Percentiles rank a stretch among this genome's conserved stretches.
These are phyloP conservation scores for Echites panduratus DNA, from an alignment of 257 asterid genomes.

Conservation along the genomic window DNA sequence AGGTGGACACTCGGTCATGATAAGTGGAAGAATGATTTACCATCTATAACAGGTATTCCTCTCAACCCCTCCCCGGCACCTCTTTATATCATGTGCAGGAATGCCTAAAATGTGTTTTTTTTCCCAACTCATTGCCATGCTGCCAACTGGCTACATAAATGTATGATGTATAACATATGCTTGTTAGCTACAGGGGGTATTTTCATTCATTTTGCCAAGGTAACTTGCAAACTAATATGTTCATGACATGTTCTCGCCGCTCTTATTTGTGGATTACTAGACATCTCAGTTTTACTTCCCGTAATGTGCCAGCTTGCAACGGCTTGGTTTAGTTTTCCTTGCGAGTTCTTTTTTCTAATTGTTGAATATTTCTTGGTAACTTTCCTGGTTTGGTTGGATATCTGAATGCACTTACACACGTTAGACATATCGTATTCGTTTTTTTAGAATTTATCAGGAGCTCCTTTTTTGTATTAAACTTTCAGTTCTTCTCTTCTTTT, in stretches of 20 bases:
- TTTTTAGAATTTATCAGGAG: too few species aligned
- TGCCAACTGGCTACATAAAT: neutral
- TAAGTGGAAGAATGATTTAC: neutral
- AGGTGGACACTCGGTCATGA: conserved; percentile 11
- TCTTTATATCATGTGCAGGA: neutral
- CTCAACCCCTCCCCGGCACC: neutral
- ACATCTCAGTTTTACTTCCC: neutral
- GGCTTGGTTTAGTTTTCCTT: neutral
- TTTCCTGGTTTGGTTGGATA: neutral
- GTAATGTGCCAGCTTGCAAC: neutral
- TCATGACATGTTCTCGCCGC: neutral
- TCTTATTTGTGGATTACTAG: neutral
- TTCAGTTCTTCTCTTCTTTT: too few species aligned
- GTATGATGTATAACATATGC: neutral
- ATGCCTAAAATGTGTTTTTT: neutral
- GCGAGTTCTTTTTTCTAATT: neutral
- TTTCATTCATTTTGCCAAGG: neutral
- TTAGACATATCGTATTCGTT: too few species aligned
- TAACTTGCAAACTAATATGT: neutral
- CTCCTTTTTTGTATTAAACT: too few species aligned
- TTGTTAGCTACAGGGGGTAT: neutral
- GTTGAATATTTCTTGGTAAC: neutral
- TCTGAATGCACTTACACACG: neutral
- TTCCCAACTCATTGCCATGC: neutral
- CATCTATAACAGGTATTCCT: neutral